Evolutionary conservation across 257 asterid species (phyloP), one percentile per base, ranked within the genome.

Genomic region (Avicennia marina): DNA sequence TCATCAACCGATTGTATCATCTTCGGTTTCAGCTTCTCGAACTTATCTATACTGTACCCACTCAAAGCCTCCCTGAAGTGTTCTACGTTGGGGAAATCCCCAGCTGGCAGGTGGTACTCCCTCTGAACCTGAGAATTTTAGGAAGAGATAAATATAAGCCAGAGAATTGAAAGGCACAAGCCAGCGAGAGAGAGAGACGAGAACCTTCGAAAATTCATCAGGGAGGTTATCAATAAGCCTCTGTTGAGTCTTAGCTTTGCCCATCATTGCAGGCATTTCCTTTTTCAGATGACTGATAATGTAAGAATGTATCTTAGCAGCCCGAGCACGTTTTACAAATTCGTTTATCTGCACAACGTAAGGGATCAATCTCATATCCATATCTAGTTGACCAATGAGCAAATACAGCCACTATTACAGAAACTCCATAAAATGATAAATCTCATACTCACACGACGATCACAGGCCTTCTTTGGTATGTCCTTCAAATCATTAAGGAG

Each of bases 221-320:
- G 68, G 64, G 17, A 91, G 81, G 63, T 88, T 84, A 60, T 91
- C 96, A 7, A 88, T 67, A 60, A 91, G 95, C 70, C 71, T 88
- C 72, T 91, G 95, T 56, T 91, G 98, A 15, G 95, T 42, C 81
- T 91, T 88, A 21, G 96, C 85, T 70, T 91, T 91, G 56, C 98
- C 98, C 80, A 91, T 85, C 96, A 91, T 83, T 27, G 93, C 90
- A 63, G 98, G 98, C 98, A 91, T 91, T 67, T 89, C 95, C 68
- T 71, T 83, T 72, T 67, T 91, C 32, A 91, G 73, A 78, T 91
- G 98, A 56, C 95, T 65, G 17, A 91, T 85, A 3, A 91, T 88
- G 73, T 79, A 91, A 63, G 96, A 85, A 72, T 91, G 98, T 58
- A 88, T 88, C 75, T 91, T 91, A 40, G 95, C 98, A 49, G 96